Evolutionary conservation across 306 rosid genomes (phyloP), one percentile per base, ranked within the genome.

Genomic region (Casuarina glauca): DNA sequence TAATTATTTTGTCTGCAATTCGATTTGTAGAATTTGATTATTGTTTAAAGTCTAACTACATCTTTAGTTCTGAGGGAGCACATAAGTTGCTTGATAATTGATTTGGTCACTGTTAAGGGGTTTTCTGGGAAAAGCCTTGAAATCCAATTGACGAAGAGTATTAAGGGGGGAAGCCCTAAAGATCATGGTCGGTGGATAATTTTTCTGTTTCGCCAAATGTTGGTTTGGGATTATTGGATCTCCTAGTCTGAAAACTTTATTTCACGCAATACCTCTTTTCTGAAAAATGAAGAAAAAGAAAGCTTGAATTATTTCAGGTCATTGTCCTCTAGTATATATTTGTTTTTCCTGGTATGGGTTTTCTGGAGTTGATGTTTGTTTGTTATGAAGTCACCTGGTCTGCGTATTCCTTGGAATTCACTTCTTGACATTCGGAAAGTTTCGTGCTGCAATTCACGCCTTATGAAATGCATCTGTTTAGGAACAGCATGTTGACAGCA

Each of bases 21-120:
- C 7, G 72, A 5, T 66, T 17, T 8, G 36, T 20, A 53, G 17
- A 73, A 42, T 54, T 35, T 3, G 67, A 8, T 50, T 72, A 35
- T 13, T 74, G 68, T 76, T 74, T 32, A 38, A 13, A 72, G 53
- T 82, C 60, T 81, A 73, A 46, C 49, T 15, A 26, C 60, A 32
- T 74, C 62, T 51, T 70, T 60, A 60, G 76, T 79, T 75, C 38
- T 74, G 43, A 55, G 17, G 69, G 72, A 72, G 58, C 67, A 50
- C 74, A 43, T 67, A 42, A 43, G 82, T 60, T 81, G 70, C 43
- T 57, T 81, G 70, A 43, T 57, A 67, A 69, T 68, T 72, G 66
- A 86, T 76, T 74, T 44, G 43, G 74, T 75, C 78, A 48, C 49
- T 8, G 62, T 76, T 66, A 57, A 70, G 55, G 79, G 70, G 70